A percentile compares a stretch with the other conserved stretches of the same genome.
Evolutionary conservation across 2,329 filamentous ascomycete genomes (phyloP).

Genomic region (Rhytidhysteron rufulum): DNA sequence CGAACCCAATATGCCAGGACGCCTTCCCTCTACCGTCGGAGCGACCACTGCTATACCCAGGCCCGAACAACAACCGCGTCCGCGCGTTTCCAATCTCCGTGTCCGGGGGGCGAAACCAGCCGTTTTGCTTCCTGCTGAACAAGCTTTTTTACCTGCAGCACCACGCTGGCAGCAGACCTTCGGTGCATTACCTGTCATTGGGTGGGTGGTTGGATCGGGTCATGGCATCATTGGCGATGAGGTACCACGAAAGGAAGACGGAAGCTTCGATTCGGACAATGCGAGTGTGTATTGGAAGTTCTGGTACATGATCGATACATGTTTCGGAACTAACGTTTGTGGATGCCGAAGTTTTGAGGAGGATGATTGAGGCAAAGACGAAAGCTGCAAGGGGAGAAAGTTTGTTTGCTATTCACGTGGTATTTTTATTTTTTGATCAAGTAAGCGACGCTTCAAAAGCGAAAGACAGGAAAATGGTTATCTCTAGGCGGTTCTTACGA

Average conservation of each 20-base stretch:
- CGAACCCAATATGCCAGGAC: conserved; percentile 12
- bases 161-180: conserved; percentile 39
- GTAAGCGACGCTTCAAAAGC: too few relatives aligned
- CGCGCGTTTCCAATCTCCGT: conserved; percentile 23
- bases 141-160: conserved; percentile 44
- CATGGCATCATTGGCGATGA: conserved; percentile 68
- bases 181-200: conserved; percentile 50
- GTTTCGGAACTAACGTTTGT: conserved; percentile 59
- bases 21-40: conserved; percentile 17
- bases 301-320: conserved; percentile 54
- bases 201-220: conserved; percentile 40
- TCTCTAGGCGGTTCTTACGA: too few relatives aligned
- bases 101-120: conserved; percentile 37
- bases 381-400: too few relatives aligned
- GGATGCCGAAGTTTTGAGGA: conserved; percentile 53
- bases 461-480: too few relatives aligned
- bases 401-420: too few relatives aligned
- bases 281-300: conserved; percentile 60
- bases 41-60: conserved; percentile 7
- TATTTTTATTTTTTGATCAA: too few relatives aligned
- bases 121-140: conserved; percentile 41
- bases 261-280: conserved; percentile 71
- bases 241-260: conserved; percentile 68
- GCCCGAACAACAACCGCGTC: conserved; percentile 23
- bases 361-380: conserved; percentile 21